A percentile compares a stretch with the other conserved stretches of the same genome.
These are phyloP conservation scores for Fraxinus floribunda DNA, from an alignment of 305 asterid genomes.

Conservation along the genomic window DNA sequence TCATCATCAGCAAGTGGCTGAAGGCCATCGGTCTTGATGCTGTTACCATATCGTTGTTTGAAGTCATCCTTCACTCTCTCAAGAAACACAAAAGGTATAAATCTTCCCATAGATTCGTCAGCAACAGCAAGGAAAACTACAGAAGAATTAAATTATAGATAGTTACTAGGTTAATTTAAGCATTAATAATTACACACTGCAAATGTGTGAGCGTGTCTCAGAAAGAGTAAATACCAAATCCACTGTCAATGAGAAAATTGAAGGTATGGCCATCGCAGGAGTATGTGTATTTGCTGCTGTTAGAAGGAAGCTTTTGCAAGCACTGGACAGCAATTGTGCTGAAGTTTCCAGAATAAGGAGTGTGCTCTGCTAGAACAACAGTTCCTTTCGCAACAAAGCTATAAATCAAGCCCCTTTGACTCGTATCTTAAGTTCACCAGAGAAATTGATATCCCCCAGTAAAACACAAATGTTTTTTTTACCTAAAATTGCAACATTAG, in stretches of 20 bases:
- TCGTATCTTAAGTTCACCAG: conserved; percentile 35
- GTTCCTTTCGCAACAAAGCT: conserved; percentile 98
- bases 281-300: conserved; percentile 93
- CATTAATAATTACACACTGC: not conserved
- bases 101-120: conserved; percentile 86
- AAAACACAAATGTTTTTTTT: not conserved
- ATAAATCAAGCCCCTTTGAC: conserved; percentile 85
- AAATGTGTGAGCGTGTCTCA: not conserved
- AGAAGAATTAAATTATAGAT: conserved; percentile 17
- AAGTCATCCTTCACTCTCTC: conserved; percentile 96
- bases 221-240: conserved; percentile 61
- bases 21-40: conserved; percentile 57
- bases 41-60: conserved; percentile 68
- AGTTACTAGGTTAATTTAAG: conserved; percentile 10
- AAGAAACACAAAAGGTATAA: conserved; percentile 91
- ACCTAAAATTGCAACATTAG: not conserved
- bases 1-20: conserved; percentile 79
- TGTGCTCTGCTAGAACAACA: conserved; percentile 93
- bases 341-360: conserved; percentile 93
- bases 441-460: not conserved
- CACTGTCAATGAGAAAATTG: conserved; percentile 80
- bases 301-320: conserved; percentile 85
- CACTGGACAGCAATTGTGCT: conserved; percentile 97
- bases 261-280: conserved; percentile 98
- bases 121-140: conserved; percentile 96